phyloP scores from a whole-genome alignment of 441 rosid species.

The Pelargonium fulgidum region DNA sequence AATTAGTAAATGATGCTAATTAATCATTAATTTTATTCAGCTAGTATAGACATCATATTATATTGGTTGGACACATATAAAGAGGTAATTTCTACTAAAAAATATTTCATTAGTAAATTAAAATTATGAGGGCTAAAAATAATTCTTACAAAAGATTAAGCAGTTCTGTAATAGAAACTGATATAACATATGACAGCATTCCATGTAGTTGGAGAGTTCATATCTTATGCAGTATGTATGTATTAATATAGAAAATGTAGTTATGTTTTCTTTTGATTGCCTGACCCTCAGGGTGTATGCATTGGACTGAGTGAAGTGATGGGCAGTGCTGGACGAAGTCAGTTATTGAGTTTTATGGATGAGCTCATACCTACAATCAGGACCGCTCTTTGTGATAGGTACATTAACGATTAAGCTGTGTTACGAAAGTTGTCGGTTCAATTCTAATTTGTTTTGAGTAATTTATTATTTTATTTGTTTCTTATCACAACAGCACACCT shows the following conservation, averaged over 20 bases:
- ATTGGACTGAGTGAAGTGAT: constrained; percentile 98
- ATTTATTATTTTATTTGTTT: constrained; percentile 12
- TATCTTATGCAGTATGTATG: too few species aligned
- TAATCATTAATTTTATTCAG: too few species aligned
- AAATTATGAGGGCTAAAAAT: not conserved
- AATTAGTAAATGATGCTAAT: too few species aligned
- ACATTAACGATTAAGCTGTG: constrained; percentile 18
- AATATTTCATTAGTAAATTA: not conserved
- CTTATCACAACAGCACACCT: constrained; percentile 43
- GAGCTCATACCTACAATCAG: constrained; percentile 93
- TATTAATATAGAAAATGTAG: not conserved
- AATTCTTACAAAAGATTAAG: not conserved
- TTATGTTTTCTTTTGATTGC: not conserved
- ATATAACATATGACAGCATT: not conserved
- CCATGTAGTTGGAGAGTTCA: not conserved
- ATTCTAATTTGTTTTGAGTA: not conserved
- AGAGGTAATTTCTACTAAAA: too few species aligned
- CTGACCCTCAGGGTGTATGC: constrained; percentile 82
- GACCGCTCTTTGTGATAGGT: constrained; percentile 98
- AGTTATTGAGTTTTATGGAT: constrained; percentile 89
- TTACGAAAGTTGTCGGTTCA: constrained; percentile 17
- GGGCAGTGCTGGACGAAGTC: constrained; percentile 98
- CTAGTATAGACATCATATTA: too few species aligned
- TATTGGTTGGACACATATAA: too few species aligned
- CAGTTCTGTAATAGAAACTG: not conserved